Conservation (phyloP, 352 stramenopile genomes). For the Phytopythium delawarense region DNA sequence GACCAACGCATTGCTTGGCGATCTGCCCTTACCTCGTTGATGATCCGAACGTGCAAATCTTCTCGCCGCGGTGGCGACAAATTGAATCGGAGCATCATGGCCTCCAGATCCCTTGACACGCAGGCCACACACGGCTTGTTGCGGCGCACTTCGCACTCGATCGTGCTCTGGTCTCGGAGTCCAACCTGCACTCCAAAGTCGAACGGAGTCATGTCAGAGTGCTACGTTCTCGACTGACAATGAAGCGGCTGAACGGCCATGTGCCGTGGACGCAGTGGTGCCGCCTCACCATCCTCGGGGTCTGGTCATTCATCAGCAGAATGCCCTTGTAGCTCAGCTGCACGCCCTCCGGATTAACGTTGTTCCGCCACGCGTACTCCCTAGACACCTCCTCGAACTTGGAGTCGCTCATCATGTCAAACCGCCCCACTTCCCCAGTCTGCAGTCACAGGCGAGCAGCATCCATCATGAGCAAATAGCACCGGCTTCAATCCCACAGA, state of each 20-base stretch:
- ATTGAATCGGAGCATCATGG: background rate
- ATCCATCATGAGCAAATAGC: background rate
- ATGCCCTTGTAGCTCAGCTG: background rate
- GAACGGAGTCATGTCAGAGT: background rate
- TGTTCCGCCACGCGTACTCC: background rate
- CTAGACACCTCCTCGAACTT: background rate
- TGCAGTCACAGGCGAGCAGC: background rate
- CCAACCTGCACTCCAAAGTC: background rate
- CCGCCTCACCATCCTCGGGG: background rate
- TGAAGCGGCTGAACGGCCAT: background rate
- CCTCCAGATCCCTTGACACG: background rate
- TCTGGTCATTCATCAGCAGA: background rate
- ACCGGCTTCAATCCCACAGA: background rate
- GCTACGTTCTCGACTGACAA: background rate
- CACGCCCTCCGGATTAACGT: background rate
- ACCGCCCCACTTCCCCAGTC: background rate
- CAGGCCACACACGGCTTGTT: background rate
- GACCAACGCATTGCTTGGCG: background rate
- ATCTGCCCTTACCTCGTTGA: background rate
- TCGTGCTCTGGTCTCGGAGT: background rate
- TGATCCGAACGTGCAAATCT: background rate
- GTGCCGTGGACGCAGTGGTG: no score
- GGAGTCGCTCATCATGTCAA: background rate
- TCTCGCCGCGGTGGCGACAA: background rate
- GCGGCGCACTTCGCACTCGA: background rate